Conservation (phyloP, 2,329 filamentous ascomycete species). For the Phoma sp. region DNA sequence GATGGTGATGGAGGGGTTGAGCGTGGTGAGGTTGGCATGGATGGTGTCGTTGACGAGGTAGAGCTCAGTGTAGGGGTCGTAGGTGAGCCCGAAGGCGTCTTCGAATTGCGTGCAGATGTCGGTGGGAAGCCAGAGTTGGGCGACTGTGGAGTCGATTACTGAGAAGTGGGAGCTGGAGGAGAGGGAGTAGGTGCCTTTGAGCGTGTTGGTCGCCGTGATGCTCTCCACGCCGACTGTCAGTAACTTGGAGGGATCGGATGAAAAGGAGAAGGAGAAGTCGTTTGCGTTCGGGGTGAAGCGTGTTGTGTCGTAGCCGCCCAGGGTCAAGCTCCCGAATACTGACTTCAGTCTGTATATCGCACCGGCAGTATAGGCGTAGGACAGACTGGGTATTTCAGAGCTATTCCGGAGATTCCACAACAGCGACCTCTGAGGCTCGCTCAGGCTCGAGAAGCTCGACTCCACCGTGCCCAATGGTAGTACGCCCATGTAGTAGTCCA, state of each 20-base stretch:
- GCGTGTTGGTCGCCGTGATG: slow-evolving; percentile 39
- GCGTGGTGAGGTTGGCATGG: slow-evolving; percentile 37
- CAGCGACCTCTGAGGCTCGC: slow-evolving; percentile 34
- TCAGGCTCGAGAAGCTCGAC: slow-evolving; percentile 38
- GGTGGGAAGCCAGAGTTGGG: slow-evolving; percentile 51
- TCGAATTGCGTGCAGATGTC: slow-evolving; percentile 50
- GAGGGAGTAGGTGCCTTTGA: slow-evolving; percentile 44
- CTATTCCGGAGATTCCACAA: slow-evolving; percentile 36
- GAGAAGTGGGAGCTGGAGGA: slow-evolving; percentile 40
- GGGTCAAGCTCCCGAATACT: slow-evolving; percentile 44
- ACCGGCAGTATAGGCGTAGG: slow-evolving; percentile 46
- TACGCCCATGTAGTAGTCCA: slow-evolving; percentile 40
- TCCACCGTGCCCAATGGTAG: slow-evolving; percentile 38
- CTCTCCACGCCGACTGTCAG: slow-evolving; percentile 44
- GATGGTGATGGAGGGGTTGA: slow-evolving; percentile 48
- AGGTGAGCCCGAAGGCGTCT: slow-evolving; percentile 48
- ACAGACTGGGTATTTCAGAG: slow-evolving; percentile 42
- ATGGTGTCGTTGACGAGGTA: slow-evolving; percentile 49
- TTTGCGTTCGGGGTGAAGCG: slow-evolving; percentile 42
- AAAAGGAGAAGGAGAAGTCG: slow-evolving; percentile 42
- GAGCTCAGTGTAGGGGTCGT: slow-evolving; percentile 44
- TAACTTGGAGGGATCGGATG: slow-evolving; percentile 38
- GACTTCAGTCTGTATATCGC: slow-evolving; percentile 43
- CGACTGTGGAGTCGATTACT: slow-evolving; percentile 50
- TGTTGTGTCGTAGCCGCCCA: slow-evolving; percentile 52